Evolutionary conservation across 192 early-diverging fungal species (phyloP).

Genomic region (Thoreauomyces humboldtii): DNA sequence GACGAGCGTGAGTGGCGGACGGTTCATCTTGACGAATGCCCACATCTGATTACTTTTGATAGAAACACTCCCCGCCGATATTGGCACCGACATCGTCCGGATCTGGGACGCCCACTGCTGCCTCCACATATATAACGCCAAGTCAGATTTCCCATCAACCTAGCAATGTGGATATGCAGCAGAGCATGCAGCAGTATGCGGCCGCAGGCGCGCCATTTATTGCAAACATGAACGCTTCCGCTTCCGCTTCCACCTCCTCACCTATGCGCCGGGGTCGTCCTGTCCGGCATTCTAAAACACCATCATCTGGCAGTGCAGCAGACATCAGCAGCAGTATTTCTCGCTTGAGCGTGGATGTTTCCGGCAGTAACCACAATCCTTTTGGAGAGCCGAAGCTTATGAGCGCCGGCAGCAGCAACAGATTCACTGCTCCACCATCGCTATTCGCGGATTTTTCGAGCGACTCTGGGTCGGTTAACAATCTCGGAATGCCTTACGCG

Average conservation of each 20-base stretch:
- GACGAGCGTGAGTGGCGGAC: slow-evolving; percentile 56
- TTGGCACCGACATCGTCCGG: too few species aligned
- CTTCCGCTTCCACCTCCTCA: slow-evolving; percentile 41
- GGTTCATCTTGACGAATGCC: too few species aligned
- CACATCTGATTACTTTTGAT: too few species aligned
- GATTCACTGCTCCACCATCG: slow-evolving; percentile 16
- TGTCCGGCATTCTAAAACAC: slow-evolving; percentile 31
- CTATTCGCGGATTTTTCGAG: neutral
- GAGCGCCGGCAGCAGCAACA: neutral
- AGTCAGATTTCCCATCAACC: too few species aligned
- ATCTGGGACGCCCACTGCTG: too few species aligned
- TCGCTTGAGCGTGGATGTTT: neutral
- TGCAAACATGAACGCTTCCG: too few species aligned
- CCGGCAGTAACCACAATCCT: slow-evolving; percentile 12
- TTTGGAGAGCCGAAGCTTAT: neutral
- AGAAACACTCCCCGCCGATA: too few species aligned
- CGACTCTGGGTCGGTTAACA: neutral
- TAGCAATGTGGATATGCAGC: too few species aligned
- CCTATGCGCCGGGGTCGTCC: slow-evolving; percentile 94
- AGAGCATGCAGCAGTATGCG: too few species aligned
- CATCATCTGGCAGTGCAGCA: slow-evolving; percentile 8
- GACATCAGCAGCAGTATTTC: neutral
- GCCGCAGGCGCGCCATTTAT: too few species aligned
- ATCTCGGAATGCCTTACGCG: too few species aligned
- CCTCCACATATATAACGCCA: too few species aligned